phyloP scores from a whole-genome alignment of 2,329 filamentous ascomycete species.

The Orbilia quercus region DNA sequence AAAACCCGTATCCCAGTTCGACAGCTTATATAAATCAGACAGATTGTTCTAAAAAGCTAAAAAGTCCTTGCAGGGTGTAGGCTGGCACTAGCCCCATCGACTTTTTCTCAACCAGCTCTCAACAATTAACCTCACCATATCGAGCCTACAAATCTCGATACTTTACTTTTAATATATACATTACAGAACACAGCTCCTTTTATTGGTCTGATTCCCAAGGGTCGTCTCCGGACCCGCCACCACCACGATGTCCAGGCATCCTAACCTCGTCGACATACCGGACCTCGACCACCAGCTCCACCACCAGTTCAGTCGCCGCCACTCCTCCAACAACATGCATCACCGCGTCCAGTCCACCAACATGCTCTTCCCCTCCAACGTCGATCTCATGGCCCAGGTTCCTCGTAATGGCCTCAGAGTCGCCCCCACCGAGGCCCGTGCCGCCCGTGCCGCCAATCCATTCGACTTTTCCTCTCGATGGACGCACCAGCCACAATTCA shows the following conservation, averaged over 20 bases:
- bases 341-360: slow-evolving; percentile 53
- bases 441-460: slow-evolving; percentile 39
- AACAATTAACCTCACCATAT: background rate
- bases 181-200: background rate
- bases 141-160: too few relatives aligned
- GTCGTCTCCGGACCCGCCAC: background rate
- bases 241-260: slow-evolving; percentile 11
- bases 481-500: background rate
- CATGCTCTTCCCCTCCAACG: slow-evolving; percentile 49
- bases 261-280: slow-evolving; percentile 15
- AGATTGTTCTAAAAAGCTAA: slow-evolving; percentile 2
- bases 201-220: background rate
- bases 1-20: background rate
- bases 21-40: slow-evolving; percentile 25
- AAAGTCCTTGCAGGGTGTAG: slow-evolving; percentile 33
- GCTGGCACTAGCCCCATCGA: slow-evolving; percentile 39
- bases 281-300: slow-evolving; percentile 12
- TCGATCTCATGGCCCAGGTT: slow-evolving; percentile 38
- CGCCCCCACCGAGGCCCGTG: slow-evolving; percentile 40
- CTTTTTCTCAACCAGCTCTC: background rate
- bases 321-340: slow-evolving; percentile 20
- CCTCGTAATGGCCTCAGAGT: slow-evolving; percentile 44
- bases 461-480: slow-evolving; percentile 9
- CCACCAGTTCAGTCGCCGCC: slow-evolving; percentile 12
- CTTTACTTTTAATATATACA: slow-evolving; percentile 11